Conservation (phyloP, 352 stramenopile species). For the Peronospora destructor region DNA sequence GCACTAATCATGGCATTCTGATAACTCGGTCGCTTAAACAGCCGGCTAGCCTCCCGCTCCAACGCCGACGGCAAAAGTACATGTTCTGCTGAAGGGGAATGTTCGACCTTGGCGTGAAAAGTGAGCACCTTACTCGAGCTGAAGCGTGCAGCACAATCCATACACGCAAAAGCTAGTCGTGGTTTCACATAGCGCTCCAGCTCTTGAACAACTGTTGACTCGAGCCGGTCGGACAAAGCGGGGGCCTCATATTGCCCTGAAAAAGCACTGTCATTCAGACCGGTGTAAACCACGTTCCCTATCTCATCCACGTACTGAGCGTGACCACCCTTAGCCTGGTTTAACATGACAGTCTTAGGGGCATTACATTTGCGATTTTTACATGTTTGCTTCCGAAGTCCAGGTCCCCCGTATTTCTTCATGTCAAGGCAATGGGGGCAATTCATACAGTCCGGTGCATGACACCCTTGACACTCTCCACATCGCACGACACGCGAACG, state of each 20-base stretch:
- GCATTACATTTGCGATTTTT: conserved; percentile 69
- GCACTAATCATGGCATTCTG: conserved; percentile 43
- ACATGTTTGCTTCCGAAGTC: conserved; percentile 76
- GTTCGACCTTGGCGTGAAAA: conserved; percentile 42
- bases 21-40: conserved; percentile 39
- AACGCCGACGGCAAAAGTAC: conserved; percentile 9
- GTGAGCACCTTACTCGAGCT: conserved; percentile 48
- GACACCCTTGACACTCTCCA: conserved; percentile 63
- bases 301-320: conserved; percentile 51
- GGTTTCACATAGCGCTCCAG: conserved; percentile 50
- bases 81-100: conserved; percentile 12
- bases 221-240: conserved; percentile 25
- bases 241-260: conserved; percentile 28
- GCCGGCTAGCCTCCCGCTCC: conserved; percentile 32
- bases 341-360: conserved; percentile 63
- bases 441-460: conserved; percentile 65
- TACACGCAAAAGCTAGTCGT: conserved; percentile 47
- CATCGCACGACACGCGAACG: conserved; percentile 70
- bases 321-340: conserved; percentile 49
- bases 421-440: conserved; percentile 76
- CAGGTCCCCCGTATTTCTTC: conserved; percentile 81
- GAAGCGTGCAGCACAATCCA: conserved; percentile 36
- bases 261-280: conserved; percentile 22
- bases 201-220: conserved; percentile 40
- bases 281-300: conserved; percentile 29